phyloP scores from a whole-genome alignment of 2,329 filamentous ascomycete species.

The Aphanocladium album region DNA sequence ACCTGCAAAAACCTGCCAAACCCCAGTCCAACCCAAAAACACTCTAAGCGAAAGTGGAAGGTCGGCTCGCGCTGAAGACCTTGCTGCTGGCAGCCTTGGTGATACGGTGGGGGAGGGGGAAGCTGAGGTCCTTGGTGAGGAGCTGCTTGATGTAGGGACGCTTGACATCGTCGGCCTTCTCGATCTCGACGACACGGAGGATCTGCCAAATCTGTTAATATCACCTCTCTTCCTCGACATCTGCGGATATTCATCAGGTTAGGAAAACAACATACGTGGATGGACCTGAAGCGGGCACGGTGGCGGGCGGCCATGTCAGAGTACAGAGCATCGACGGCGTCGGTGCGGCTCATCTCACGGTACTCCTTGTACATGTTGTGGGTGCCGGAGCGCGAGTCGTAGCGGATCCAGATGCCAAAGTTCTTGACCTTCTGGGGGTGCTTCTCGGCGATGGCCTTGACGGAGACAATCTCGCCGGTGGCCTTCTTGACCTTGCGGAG shows the following conservation, averaged over 20 bases:
- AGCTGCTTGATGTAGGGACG: conserved; percentile 99
- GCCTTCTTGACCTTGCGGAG: conserved; percentile 99
- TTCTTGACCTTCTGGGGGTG: conserved; percentile 99
- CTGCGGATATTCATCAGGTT: too few species aligned
- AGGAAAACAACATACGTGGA: conserved; percentile 70
- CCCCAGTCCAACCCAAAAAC: conserved; percentile 46
- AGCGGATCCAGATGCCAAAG: conserved; percentile 99
- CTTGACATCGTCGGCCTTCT: conserved; percentile 92
- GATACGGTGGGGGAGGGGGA: conserved; percentile 97
- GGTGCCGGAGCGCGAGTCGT: conserved; percentile 98
- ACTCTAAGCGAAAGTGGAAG: conserved; percentile 94
- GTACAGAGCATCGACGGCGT: conserved; percentile 95
- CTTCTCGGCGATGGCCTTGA: conserved; percentile 99
- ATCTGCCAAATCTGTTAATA: conserved; percentile 53
- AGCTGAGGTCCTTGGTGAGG: conserved; percentile 88
- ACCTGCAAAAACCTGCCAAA: conserved; percentile 54
- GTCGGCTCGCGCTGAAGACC: conserved; percentile 88
- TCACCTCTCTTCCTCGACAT: background rate
- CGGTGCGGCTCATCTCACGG: conserved; percentile 95
- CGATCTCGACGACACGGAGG: conserved; percentile 95
- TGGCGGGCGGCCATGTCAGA: conserved; percentile 99
- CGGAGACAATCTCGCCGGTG: conserved; percentile 96
- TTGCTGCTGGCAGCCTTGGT: conserved; percentile 79
- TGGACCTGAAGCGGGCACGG: conserved; percentile 91
- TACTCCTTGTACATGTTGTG: conserved; percentile 99